phyloP scores from a whole-genome alignment of 192 early-diverging fungal genomes.

The Irineochytrium annulatum region DNA sequence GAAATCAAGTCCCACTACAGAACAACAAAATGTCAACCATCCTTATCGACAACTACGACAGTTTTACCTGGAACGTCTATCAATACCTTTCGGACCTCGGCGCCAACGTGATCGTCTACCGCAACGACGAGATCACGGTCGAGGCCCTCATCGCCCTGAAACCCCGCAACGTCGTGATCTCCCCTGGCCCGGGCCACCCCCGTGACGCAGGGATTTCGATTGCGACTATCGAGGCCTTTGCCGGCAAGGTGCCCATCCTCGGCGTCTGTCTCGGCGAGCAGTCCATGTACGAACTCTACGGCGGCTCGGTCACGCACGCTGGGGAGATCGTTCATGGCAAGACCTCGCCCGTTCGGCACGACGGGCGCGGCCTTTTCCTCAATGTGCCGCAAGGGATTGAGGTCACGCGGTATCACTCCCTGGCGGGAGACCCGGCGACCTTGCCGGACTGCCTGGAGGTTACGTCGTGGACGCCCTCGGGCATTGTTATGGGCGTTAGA shows the following conservation, averaged over 20 bases:
- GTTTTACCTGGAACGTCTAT: slow-evolving; percentile 98
- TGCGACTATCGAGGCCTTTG: slow-evolving; percentile 79
- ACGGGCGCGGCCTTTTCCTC: slow-evolving; percentile 82
- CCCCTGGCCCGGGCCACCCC: slow-evolving; percentile 94
- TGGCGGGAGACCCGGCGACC: slow-evolving; percentile 80
- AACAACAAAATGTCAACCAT: slow-evolving; percentile 53
- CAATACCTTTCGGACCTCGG: slow-evolving; percentile 89
- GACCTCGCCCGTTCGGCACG: slow-evolving; percentile 84
- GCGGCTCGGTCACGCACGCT: slow-evolving; percentile 85
- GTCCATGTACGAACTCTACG: slow-evolving; percentile 95
- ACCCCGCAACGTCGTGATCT: slow-evolving; percentile 92
- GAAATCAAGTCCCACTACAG: too few species aligned
- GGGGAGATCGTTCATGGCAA: slow-evolving; percentile 99
- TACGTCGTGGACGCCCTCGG: slow-evolving; percentile 78
- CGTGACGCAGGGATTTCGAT: slow-evolving; percentile 87
- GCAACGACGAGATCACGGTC: slow-evolving; percentile 92
- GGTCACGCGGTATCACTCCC: slow-evolving; percentile 94
- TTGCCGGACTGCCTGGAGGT: slow-evolving; percentile 77
- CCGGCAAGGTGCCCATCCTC: slow-evolving; percentile 91
- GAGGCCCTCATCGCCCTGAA: slow-evolving; percentile 75
- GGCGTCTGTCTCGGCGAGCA: slow-evolving; percentile 98
- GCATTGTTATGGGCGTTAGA: slow-evolving; percentile 93
- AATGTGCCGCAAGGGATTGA: slow-evolving; percentile 80
- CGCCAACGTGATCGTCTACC: slow-evolving; percentile 85
- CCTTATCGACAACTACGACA: slow-evolving; percentile 98